Base-by-base conservation (phyloP, 192 early-diverging fungal species). In the Podila epicladia region DNA sequence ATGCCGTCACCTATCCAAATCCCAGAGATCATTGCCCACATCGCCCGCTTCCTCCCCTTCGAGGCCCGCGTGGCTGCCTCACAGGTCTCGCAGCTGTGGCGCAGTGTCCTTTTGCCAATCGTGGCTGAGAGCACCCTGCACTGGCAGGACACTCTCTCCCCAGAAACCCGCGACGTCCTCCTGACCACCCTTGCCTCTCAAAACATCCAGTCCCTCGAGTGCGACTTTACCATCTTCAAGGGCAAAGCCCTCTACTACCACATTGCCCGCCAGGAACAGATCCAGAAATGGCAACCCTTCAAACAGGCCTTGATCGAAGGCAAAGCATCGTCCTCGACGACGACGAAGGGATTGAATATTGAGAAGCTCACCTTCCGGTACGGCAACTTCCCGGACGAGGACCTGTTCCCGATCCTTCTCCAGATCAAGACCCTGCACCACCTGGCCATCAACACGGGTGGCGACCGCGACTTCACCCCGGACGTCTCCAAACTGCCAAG, bases 381-480 rank as follows among this genome's bases (percentile, higher is more conserved):
- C n/a, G 59, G 68, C 31, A 57, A 57, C 29, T 70, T 20, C 50
- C 26, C 28, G 1, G 59, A 35, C 11, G 59, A 70, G 35, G 68
- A 62, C 48, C 31, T 50, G 12, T 62, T 70, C 9, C 28, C 32
- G 4, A 29, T 62, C 17, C 33, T 70, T 9, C 28, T 70, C 9
- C 7, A 50, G 48, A 51, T 70, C 37, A 70, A 62, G 58, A 61
- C 33, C 60, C 13, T 70, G 17, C 38, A 32, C 11, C 60, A 70
- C 62, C 32, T 71, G 6, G 37, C 13, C 32, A 24, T 70, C 26
- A 60, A 62, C n/a, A 24, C 33, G 5, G 15, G 28, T 6, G 29
- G 19, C 13, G 35, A 41, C 19, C 9, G 61, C 22, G 9, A 26
- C 8, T 58, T 17, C 13, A 59, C 22, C 0, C 31, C 50, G 3